These are phyloP conservation scores for Astragalus glycyphyllos DNA, from an alignment of 306 rosid genomes.

Conservation along the genomic window DNA sequence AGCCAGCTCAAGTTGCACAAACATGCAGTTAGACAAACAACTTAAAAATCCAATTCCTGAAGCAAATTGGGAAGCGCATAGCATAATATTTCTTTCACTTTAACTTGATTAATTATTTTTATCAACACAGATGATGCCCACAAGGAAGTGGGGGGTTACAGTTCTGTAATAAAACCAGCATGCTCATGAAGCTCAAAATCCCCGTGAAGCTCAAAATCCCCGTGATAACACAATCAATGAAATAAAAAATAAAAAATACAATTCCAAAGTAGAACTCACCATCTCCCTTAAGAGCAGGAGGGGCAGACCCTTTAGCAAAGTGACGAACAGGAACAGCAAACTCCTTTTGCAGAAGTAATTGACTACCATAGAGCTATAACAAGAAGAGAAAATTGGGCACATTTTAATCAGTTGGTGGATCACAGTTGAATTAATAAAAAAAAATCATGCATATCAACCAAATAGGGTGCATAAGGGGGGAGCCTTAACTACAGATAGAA, in stretches of 20 bases:
- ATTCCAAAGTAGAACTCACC: constrained; percentile 57
- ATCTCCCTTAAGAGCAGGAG: constrained; percentile 83
- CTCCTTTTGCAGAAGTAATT: constrained; percentile 66
- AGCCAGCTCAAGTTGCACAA: constrained; percentile 10
- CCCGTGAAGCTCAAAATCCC: constrained; percentile 14
- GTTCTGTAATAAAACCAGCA: not conserved
- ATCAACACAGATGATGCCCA: not conserved
- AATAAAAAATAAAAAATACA: constrained; percentile 21
- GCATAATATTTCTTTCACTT: constrained; percentile 7
- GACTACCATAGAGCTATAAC: constrained; percentile 66
- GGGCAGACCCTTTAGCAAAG: constrained; percentile 76
- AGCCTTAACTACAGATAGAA: not conserved
- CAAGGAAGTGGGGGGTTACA: not conserved
- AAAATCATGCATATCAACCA: not conserved
- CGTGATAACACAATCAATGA: not conserved
- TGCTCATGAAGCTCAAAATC: constrained; percentile 3
- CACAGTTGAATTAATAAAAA: constrained; percentile 16
- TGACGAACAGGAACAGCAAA: constrained; percentile 72
- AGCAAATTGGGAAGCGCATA: not conserved
- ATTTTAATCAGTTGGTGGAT: not conserved
- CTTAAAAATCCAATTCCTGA: constrained; percentile 16
- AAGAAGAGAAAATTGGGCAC: constrained; percentile 11
- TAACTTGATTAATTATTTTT: not conserved
- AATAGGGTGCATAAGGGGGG: not conserved
- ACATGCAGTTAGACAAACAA: not conserved